Conservation (phyloP, 225 moss, liverwort and hornwort genomes). For the Bryum argenteum region DNA sequence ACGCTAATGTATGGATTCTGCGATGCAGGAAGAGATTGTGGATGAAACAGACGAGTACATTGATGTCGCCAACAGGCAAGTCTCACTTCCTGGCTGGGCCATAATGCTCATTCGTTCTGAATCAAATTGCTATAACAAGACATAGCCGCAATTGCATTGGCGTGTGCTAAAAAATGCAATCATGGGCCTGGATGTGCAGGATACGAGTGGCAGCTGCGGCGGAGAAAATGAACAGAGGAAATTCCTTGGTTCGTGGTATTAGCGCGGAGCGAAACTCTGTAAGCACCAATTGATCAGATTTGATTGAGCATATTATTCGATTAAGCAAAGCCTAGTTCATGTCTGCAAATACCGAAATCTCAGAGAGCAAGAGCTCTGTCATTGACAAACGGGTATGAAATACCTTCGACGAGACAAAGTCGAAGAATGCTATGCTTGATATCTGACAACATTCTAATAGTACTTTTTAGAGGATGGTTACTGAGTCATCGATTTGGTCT, state of each 20-base stretch:
- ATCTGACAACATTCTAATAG: too few species aligned
- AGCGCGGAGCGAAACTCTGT: constrained; percentile 42
- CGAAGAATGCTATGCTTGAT: too few species aligned
- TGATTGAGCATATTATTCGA: background rate
- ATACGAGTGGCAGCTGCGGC: constrained; percentile 58
- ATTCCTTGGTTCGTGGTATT: constrained; percentile 44
- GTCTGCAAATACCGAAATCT: too few species aligned
- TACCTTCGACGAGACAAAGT: too few species aligned
- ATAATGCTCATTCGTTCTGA: background rate
- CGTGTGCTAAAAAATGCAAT: background rate
- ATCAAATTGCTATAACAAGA: background rate
- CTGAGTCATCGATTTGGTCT: background rate
- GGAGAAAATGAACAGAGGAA: constrained; percentile 49
- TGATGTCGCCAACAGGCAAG: constrained; percentile 84
- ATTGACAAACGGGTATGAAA: too few species aligned
- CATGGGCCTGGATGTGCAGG: constrained; percentile 32
- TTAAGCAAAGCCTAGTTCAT: too few species aligned
- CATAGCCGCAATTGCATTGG: background rate
- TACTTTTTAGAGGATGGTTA: background rate
- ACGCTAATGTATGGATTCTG: constrained; percentile 8
- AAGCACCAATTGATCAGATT: constrained; percentile 26
- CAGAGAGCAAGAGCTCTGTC: too few species aligned
- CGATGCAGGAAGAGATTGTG: constrained; percentile 87
- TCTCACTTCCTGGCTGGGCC: background rate
- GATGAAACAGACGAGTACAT: constrained; percentile 96